A percentile compares a stretch with the other conserved stretches of the same genome.
These are phyloP conservation scores for Cucumis cinereus DNA, from an alignment of 306 rosid species.

Conservation along the genomic window DNA sequence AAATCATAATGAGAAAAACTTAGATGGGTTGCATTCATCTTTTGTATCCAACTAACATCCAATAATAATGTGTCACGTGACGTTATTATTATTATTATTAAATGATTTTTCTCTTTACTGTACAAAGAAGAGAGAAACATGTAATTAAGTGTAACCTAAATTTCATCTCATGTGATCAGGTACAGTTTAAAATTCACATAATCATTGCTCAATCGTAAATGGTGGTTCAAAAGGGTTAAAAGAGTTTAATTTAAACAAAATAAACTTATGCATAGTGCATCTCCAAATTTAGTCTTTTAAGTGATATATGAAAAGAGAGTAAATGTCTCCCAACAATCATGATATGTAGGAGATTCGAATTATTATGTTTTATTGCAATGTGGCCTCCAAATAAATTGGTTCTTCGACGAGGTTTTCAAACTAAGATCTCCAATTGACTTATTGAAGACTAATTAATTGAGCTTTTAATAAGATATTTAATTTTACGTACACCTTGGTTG, in stretches of 20 bases:
- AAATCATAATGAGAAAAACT: not conserved
- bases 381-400: not conserved
- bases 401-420: not conserved
- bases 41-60: too few species aligned
- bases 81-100: too few species aligned
- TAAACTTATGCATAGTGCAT: not conserved
- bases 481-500: not conserved
- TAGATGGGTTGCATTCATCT: too few species aligned
- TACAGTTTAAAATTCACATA: too few species aligned
- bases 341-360: not conserved
- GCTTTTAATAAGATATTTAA: not conserved
- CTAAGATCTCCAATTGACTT: not conserved
- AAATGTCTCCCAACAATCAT: not conserved
- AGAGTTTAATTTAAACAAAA: not conserved
- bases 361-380: not conserved
- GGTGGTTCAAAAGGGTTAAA: too few species aligned
- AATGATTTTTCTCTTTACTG: too few species aligned
- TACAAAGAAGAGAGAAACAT: too few species aligned
- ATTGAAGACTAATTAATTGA: not conserved
- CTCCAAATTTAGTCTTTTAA: not conserved
- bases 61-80: too few species aligned
- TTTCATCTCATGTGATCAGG: too few species aligned
- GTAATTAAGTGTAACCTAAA: too few species aligned
- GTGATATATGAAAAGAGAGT: not conserved
- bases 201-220: not conserved